Evolutionary conservation across 495 filamentous ascomycete genomes (phyloP), one percentile per base, ranked within the genome.

Genomic region (Aspergillus biplanus): DNA sequence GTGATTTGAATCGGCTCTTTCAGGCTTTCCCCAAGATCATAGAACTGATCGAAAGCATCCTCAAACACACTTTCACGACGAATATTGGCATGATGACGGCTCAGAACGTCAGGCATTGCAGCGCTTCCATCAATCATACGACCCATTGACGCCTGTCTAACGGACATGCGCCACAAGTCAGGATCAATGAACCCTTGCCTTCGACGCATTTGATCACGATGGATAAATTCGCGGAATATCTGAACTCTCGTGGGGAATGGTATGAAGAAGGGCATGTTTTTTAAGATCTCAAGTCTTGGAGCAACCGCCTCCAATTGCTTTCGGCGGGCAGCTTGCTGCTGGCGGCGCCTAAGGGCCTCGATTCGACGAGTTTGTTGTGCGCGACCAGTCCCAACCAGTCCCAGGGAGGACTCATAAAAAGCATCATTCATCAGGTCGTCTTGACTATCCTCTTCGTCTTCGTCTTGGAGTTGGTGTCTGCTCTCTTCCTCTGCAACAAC

Each of bases 1-100:
- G 90, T 94, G 67, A 99, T 98, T 72, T 97, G 93, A 27, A 99
- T 97, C 0, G 96, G 95, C 71, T 99, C 94, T 70, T 98, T 98
- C 59, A 99, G 80, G 1, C 88, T 88, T 15, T 92, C 90, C 0
- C 88, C 89, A 6, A 98, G 82, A 3, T 82, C 71, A 73, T 96
- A 97, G 67, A 96, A 97, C 58, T 94, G 85, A 5, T 88, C 79
- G 71, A 89, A 91, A 0, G 96, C 95, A 76, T 97, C 93, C 27
- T 90, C 82, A 69, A 98, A 98, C 21, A 95, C 81, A 64, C 87
- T 83, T 54, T 92, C 90, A 55, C 95, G 82, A 48, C 85, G 82
- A 58, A 99, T 95, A 52, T 86, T 87, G 2, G 93, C 95, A 58
- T 92, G 86, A 69, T 97, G 93, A 13, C 83, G 84, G 44, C 81